Base-by-base conservation (phyloP, 805 yeast species). In the Komagataella pseudopastoris region DNA sequence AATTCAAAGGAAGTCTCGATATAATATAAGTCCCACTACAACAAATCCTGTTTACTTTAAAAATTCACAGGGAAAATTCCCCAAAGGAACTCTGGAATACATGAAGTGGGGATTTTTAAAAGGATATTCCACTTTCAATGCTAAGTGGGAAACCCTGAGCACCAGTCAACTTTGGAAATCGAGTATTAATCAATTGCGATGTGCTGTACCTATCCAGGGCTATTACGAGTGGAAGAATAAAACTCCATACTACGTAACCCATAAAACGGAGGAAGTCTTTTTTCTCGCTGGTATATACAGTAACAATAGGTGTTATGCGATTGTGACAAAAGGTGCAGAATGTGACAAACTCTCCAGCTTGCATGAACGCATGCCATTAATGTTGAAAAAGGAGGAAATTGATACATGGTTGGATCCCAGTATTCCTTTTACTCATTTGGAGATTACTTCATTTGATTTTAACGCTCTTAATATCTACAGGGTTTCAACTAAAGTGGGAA, bases 121-220 rank as follows among this genome's bases (percentile, higher is more conserved):
- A 24, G 68, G 73, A 47, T 71, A 75, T 51, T 71, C 72, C 46
- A 77, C 83, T 12, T 84, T 89, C 70, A 89, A 89, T 67, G 88
- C 95, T 23, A 68, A 93, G 18, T 67, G 68, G 43, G 96, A 88
- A 55, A 70, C 72, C 4, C 30, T 22, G 3, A 17, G 24, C 4
- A 63, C 67, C 1, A 71, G 74, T 46, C 67, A 72, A 20, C 64
- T 83, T 45, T 89, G 96, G 96, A 69, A 69, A 6, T 54, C 69
- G 1, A 70, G 77, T 4, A 66, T 72, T 44, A 65, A 71, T 22
- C 65, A 65, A 6, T 67, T 69, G 4, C 68, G 96, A 44, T 89
- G 96, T 62, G 81, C 83, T 1, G 78, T 88, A 0, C 91, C 95
- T 0, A 74, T 86, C 45, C 76, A 78, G 58, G 96, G 96, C 0